Base-by-base conservation (phyloP, 2,329 filamentous ascomycete genomes). In the Penicillium sp. region DNA sequence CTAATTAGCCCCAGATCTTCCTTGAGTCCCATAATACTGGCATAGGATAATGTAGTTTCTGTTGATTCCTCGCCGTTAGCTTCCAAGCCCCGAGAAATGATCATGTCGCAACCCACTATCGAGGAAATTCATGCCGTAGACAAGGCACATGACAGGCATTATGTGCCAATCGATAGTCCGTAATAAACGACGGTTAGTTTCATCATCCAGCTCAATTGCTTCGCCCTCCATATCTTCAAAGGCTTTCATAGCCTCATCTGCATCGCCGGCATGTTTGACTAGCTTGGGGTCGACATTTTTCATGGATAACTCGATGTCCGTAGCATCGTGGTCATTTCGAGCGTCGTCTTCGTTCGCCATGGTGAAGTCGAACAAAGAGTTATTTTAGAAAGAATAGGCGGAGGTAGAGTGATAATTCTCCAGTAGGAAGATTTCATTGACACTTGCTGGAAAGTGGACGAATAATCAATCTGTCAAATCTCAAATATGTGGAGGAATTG, bases 151-250 rank as follows among this genome's bases (percentile, higher is more conserved):
- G 2, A 83, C 65, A 1, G 81, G 82, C 76, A 84, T 81, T 48
- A 83, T 66, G 63, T 82, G 80, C 76, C 74, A 79, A 66, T 87
- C 84, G 55, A 87, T 85, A 55, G 76, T 81, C 23, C 78, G 71
- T 14, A 86, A 65, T 24, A 87, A 65, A 23, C 80, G 71, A 60
- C 77, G 80, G 59, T 82, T 83, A 28, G 79, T 82, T 39, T 77
- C 81, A 59, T 79, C 79, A 47, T 79, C 81, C 46, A 84, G 68
- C 28, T 79, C 73, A 16, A 83, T 67, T 3, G 77, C 67, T 56
- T 81, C 72, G 34, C 80, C 81, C 3, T 77, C 67, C 50, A 73
- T 66, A 16, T 63, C 55, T 28, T 71, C 72, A 60, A 82, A 82
- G 3, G 80, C 81, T 62, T 83, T 81, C 76, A 84, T 75, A 16